Evolutionary conservation across 2,329 filamentous ascomycete genomes (phyloP), one percentile per base, ranked within the genome.

Genomic region (Exophiala viscosa): DNA sequence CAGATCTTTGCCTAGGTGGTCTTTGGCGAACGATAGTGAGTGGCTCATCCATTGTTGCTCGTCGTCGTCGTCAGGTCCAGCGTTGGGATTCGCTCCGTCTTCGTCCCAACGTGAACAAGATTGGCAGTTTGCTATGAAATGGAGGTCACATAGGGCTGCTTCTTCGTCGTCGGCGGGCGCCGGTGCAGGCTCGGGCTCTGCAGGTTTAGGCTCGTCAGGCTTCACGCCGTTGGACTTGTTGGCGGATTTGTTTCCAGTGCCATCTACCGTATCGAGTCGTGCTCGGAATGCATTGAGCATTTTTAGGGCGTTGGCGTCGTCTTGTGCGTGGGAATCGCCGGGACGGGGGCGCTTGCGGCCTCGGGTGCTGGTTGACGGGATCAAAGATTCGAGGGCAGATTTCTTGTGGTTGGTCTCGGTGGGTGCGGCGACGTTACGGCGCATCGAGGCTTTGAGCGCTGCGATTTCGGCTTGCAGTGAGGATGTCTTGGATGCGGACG

Each of bases 121-220:
- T 67, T 96, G 90, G 69, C 93, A 99, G 64, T 95, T 88, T 44
- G 87, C 88, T 58, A 99, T 95, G 69, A 97, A 99, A 68, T 99
- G 93, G 33, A 99, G 73, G 68, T 97, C 93, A 66, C 93, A 99
- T 3, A 95, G 77, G 45, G 79, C 79, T 2, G 83, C 85, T 67
- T 95, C 89, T 35, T 87, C 85, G 14, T 79, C 77, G 6, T 69
- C 64, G 6, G 34, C 53, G 23, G 44, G 45, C 1, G 48, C 35
- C n/a, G 14, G 13, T 6, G 11, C 40, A 17, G 23, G 23, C 3
- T 28, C 23, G 23, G 23, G 23, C 9, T 33, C 41, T 48, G 44
- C 38, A 28, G 39, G 33, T 14, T 49, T 47, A 23, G 45, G 23
- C 35, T 45, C 52, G 20, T 17, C 23, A 23, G 38, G 28, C 11